phyloP scores from a whole-genome alignment of 176 grass and related monocot genomes.

The Elymus sibiricus region DNA sequence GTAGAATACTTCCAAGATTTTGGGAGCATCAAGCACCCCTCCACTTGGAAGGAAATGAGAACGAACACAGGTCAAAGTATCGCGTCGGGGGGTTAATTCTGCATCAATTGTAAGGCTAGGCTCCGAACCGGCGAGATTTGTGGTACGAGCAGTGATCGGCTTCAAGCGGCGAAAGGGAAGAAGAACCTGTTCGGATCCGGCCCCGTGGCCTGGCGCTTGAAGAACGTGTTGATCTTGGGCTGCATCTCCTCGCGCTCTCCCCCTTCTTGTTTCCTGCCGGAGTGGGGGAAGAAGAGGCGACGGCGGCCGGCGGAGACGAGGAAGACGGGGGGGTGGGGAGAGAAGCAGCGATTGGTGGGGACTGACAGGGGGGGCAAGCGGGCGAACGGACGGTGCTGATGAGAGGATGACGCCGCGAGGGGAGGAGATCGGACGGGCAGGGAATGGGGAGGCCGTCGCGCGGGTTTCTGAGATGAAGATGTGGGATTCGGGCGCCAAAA shows the following conservation, averaged over 20 bases:
- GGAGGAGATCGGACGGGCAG: background rate
- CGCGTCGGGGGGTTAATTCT: background rate
- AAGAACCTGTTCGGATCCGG: conserved; percentile 25
- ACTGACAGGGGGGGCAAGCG: background rate
- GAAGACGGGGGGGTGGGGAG: background rate
- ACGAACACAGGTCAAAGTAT: background rate
- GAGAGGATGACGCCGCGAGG: background rate
- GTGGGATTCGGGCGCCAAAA: conserved; percentile 21
- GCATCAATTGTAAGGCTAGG: background rate
- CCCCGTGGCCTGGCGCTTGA: conserved; percentile 32
- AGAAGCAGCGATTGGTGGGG: background rate
- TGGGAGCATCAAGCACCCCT: background rate
- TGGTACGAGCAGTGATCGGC: background rate
- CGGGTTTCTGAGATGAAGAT: conserved; percentile 1
- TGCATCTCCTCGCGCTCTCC: conserved; percentile 33
- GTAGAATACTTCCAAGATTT: background rate
- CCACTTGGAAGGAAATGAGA: background rate
- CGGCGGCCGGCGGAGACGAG: background rate
- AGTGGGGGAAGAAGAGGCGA: background rate
- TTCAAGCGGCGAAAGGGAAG: background rate
- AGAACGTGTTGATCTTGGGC: conserved; percentile 69
- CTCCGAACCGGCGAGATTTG: background rate
- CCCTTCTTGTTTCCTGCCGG: background rate
- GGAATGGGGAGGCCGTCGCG: background rate
- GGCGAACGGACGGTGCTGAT: background rate